A percentile compares a stretch with the other conserved stretches of the same genome.
Evolutionary conservation across 1,139 yeast species (phyloP).

Genomic region (Nakaseomyces kungkrabaensis): DNA sequence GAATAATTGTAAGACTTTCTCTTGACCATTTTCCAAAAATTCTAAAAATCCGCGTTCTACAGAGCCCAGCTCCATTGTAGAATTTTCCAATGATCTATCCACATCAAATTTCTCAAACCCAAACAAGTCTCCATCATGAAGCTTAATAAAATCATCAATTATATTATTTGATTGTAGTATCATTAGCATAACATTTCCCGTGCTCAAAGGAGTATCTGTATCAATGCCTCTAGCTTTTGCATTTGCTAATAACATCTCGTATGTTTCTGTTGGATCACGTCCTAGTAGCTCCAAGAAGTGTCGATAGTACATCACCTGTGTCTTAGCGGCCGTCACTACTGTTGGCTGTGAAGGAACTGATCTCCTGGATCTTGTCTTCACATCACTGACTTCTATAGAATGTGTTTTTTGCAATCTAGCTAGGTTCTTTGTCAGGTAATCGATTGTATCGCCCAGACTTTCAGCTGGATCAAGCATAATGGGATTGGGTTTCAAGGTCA

Average conservation of each 20-base stretch:
- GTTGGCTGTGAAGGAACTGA: slow-evolving; percentile 39
- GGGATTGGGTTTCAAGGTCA: slow-evolving; percentile 17
- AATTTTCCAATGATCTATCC: background rate
- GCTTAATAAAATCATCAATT: slow-evolving; percentile 36
- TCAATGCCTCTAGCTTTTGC: slow-evolving; percentile 38
- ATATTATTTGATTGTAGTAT: slow-evolving; percentile 33
- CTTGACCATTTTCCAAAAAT: slow-evolving; percentile 1
- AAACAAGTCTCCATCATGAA: slow-evolving; percentile 39
- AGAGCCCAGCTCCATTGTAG: slow-evolving; percentile 7
- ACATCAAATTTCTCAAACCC: slow-evolving; percentile 37
- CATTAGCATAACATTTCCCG: slow-evolving; percentile 32
- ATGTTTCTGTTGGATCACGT: slow-evolving; percentile 16
- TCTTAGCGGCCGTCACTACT: slow-evolving; percentile 40
- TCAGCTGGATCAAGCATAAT: background rate
- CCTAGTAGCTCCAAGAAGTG: slow-evolving; percentile 35
- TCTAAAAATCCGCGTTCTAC: slow-evolving; percentile 6
- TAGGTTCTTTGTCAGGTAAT: background rate
- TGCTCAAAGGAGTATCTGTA: slow-evolving; percentile 41
- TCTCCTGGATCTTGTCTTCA: slow-evolving; percentile 44
- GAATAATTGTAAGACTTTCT: slow-evolving; percentile 9
- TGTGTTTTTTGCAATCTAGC: background rate
- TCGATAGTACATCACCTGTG: slow-evolving; percentile 51
- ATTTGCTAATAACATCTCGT: slow-evolving; percentile 34
- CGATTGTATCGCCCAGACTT: background rate
- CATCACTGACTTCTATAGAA: slow-evolving; percentile 39